phyloP scores from a whole-genome alignment of 192 early-diverging fungal species.

The Rhizoclosmatium sp. region DNA sequence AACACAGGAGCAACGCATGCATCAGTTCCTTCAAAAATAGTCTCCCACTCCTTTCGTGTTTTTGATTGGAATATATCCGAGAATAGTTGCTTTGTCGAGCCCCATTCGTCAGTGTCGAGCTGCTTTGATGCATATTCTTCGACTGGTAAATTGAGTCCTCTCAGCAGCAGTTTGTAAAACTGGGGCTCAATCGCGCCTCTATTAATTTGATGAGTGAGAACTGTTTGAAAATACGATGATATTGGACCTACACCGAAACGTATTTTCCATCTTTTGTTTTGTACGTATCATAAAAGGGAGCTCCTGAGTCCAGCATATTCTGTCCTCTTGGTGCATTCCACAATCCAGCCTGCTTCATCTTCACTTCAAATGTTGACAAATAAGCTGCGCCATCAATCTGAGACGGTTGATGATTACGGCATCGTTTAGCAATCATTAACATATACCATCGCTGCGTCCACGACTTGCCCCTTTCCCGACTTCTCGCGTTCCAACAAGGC shows the following conservation, averaged over 20 bases:
- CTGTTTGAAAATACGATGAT: not conserved
- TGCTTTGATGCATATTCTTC: slow-evolving; percentile 45
- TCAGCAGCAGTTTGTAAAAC: slow-evolving; percentile 64
- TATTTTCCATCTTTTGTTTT: slow-evolving; percentile 69
- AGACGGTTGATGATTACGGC: not conserved
- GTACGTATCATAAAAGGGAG: slow-evolving; percentile 74
- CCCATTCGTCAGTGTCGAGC: slow-evolving; percentile 57
- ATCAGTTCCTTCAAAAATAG: slow-evolving; percentile 66
- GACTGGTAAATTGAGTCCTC: slow-evolving; percentile 44
- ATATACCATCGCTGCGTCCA: slow-evolving; percentile 66
- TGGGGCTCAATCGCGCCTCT: slow-evolving; percentile 69
- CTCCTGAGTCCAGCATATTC: slow-evolving; percentile 71
- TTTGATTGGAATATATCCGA: slow-evolving; percentile 57
- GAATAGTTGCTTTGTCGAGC: slow-evolving; percentile 62
- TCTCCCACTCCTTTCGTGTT: slow-evolving; percentile 69
- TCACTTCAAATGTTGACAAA: slow-evolving; percentile 65
- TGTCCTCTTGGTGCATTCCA: slow-evolving; percentile 63
- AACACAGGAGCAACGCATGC: slow-evolving; percentile 74
- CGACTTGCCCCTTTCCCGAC: slow-evolving; percentile 71
- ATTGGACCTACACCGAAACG: slow-evolving; percentile 63
- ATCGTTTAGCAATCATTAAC: slow-evolving; percentile 17
- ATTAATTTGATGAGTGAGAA: slow-evolving; percentile 11
- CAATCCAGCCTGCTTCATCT: slow-evolving; percentile 62
- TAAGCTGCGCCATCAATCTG: slow-evolving; percentile 62
- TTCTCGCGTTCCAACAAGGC: slow-evolving; percentile 65